Percentiles rank a stretch among this genome's conserved stretches.
Conservation (phyloP, 768 basidiomycete species). For the Boletus rubroflammeus region DNA sequence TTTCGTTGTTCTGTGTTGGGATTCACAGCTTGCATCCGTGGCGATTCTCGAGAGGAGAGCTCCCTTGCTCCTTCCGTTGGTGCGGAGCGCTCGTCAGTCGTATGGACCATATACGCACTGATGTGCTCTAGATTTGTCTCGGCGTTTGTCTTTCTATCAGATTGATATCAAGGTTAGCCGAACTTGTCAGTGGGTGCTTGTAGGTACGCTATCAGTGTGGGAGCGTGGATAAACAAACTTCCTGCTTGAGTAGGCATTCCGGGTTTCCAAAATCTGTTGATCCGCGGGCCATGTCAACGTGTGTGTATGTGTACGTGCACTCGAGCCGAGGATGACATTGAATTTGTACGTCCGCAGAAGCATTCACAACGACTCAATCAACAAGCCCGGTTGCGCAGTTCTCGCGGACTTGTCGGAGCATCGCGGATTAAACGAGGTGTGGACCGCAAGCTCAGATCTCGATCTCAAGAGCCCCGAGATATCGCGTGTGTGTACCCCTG, state of each 20-base stretch:
- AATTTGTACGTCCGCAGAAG: not conserved
- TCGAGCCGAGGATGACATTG: not conserved
- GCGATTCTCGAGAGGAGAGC: not conserved
- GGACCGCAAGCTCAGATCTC: not conserved
- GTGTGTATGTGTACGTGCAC: not conserved
- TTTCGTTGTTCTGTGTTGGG: not conserved
- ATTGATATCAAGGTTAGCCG: not conserved
- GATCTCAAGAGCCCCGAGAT: not conserved
- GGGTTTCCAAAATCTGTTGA: too few relatives aligned
- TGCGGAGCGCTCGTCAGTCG: not conserved
- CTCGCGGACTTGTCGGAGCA: slow-evolving; percentile 12
- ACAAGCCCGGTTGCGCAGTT: not conserved
- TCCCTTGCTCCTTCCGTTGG: not conserved
- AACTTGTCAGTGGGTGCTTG: not conserved
- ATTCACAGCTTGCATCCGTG: not conserved
- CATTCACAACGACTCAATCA: not conserved
- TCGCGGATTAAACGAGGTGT: not conserved
- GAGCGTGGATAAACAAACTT: not conserved
- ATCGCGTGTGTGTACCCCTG: not conserved
- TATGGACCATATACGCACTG: not conserved
- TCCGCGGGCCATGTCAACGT: not conserved
- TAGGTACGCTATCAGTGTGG: not conserved
- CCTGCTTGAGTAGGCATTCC: not conserved
- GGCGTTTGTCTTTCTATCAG: not conserved
- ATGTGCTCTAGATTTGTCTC: not conserved